A percentile compares a stretch with the other conserved stretches of the same genome.
These are phyloP conservation scores for Talaromyces piceae DNA, from an alignment of 2,329 filamentous ascomycete genomes.

Conservation along the genomic window DNA sequence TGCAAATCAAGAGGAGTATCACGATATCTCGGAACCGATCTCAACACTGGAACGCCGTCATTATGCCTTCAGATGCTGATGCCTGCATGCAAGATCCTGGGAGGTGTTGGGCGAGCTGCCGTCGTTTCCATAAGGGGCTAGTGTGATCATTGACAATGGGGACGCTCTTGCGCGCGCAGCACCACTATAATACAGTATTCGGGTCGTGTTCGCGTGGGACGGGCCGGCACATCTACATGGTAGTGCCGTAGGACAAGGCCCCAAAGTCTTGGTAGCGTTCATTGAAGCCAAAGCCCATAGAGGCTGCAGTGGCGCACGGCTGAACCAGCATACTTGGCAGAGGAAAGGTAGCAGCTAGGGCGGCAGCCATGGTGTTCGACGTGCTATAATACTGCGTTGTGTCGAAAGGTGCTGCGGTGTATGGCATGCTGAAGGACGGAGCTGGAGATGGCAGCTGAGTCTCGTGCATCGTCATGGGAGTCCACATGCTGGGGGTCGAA, in stretches of 20 bases:
- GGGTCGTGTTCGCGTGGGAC: not conserved
- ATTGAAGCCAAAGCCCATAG: conserved; percentile 73
- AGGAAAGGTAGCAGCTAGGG: conserved; percentile 58
- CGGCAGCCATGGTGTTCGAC: conserved; percentile 64
- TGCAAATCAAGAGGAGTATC: conserved; percentile 30
- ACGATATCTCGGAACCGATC: conserved; percentile 38
- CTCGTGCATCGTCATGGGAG: conserved; percentile 66
- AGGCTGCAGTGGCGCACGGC: conserved; percentile 71
- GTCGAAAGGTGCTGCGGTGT: conserved; percentile 59
- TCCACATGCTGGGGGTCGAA: conserved; percentile 68
- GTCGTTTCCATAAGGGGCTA: conserved; percentile 30
- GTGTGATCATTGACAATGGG: conserved; percentile 1
- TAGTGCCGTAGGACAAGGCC: conserved; percentile 60
- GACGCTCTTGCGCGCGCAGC: conserved; percentile 7
- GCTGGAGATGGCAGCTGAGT: conserved; percentile 69
- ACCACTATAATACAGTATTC: not conserved
- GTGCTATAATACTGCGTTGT: conserved; percentile 66
- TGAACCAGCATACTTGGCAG: conserved; percentile 80
- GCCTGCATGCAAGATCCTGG: conserved; percentile 33
- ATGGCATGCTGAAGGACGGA: conserved; percentile 71
- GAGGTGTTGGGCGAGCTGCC: conserved; percentile 26
- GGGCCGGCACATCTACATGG: conserved; percentile 61
- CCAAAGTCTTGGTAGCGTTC: conserved; percentile 73
- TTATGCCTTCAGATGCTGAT: conserved; percentile 42
- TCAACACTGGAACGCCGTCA: conserved; percentile 46